Percentiles rank a stretch among this genome's conserved stretches.
Conservation (phyloP, 257 asterid species). For the Verbena officinalis region DNA sequence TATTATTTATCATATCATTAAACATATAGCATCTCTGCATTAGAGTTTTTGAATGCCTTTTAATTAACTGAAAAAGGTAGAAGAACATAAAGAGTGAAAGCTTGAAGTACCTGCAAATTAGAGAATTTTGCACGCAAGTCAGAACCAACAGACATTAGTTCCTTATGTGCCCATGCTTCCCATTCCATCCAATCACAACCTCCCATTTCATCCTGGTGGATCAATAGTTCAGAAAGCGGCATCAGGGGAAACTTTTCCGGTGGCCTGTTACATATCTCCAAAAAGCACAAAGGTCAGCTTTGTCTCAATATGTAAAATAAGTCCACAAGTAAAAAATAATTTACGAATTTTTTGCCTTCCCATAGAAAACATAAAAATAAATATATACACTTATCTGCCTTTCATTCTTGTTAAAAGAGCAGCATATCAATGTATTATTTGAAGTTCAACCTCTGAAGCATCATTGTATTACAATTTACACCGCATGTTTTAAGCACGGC, state of each 20-base stretch:
- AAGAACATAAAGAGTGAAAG: constrained; percentile 12
- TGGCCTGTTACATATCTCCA: constrained; percentile 56
- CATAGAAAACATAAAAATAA: constrained; percentile 14
- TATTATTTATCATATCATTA: not conserved
- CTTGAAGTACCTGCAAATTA: constrained; percentile 68
- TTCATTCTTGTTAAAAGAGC: constrained; percentile 9
- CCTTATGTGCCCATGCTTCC: constrained; percentile 89
- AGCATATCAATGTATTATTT: no score
- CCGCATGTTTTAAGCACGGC: no score
- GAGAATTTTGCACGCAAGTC: constrained; percentile 73
- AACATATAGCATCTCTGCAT: constrained; percentile 5
- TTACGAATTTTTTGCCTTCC: not conserved
- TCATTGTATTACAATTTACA: no score
- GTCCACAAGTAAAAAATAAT: not conserved
- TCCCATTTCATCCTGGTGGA: constrained; percentile 31
- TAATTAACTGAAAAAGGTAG: constrained; percentile 3
- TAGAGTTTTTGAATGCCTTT: not conserved
- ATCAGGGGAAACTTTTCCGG: constrained; percentile 53
- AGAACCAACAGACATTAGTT: constrained; percentile 81
- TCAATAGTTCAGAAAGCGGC: constrained; percentile 50
- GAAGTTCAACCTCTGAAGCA: no score
- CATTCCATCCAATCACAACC: constrained; percentile 60
- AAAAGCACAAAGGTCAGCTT: constrained; percentile 18
- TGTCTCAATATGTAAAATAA: constrained; percentile 10
- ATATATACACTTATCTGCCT: not conserved